These are phyloP conservation scores for Aspergillus sp. DNA, from an alignment of 2,329 filamentous ascomycete genomes.

Conservation along the genomic window DNA sequence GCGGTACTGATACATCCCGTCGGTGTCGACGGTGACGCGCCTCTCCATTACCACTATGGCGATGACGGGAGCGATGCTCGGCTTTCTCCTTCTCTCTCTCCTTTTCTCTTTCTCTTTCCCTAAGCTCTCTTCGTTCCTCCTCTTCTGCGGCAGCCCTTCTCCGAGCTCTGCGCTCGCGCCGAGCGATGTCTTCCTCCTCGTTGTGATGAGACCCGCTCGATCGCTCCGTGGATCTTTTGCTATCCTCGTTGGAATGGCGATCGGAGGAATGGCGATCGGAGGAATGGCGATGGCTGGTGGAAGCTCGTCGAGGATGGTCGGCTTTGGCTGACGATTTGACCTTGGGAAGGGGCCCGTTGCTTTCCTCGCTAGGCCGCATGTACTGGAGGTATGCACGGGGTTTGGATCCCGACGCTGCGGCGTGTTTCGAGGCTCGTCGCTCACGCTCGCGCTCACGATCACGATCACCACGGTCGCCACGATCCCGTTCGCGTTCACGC, in stretches of 20 bases:
- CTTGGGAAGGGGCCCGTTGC: conserved; percentile 33
- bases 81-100: conserved; percentile 10
- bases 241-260: conserved; percentile 20
- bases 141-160: conserved; percentile 13
- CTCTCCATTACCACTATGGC: conserved; percentile 15
- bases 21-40: conserved; percentile 22
- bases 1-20: conserved; percentile 21
- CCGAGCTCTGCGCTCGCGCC: conserved; percentile 19
- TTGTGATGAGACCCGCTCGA: conserved; percentile 19
- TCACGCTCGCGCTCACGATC: neutral
- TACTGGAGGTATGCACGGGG: conserved; percentile 30
- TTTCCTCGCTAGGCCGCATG: conserved; percentile 33
- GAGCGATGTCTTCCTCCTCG: conserved; percentile 24
- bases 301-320: conserved; percentile 25
- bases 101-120: conserved; percentile 10
- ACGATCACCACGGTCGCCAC: too few species aligned
- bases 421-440: conserved; percentile 24
- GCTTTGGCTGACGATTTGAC: conserved; percentile 25
- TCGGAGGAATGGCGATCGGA: conserved; percentile 17
- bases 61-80: conserved; percentile 18
- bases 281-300: conserved; percentile 22
- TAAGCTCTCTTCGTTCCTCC: conserved; percentile 8
- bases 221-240: conserved; percentile 15
- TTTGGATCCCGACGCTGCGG: conserved; percentile 13
- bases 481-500: conserved; percentile 5